Evolutionary conservation across 345 rosid genomes (phyloP), one percentile per base, ranked within the genome.

Genomic region (Salix suchowensis): DNA sequence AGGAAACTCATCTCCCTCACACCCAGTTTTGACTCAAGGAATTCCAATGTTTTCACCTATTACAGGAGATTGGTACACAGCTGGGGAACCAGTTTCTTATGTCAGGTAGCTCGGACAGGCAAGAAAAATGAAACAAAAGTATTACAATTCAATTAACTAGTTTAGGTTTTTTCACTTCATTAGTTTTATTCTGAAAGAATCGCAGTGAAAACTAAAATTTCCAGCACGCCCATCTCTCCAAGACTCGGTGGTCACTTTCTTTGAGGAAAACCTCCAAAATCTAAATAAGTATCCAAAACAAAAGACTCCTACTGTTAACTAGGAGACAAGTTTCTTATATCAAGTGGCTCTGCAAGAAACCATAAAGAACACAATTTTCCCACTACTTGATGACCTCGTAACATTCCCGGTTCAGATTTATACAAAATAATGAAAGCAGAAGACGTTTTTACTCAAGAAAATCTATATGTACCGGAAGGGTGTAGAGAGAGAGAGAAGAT

Each of bases 261-360:
- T 42, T 37, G 24, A 62, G 44, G 24, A 64, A 36, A 44, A 55
- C 67, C 84, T 71, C 42, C 74, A 68, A 76, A 75, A 21, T 69
- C 82, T 72, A 24, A 24, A 24, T 24, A 67, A 9, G 86, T 79
- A 80, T 40, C 79, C 82, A 87, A 73, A 23, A 76, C 81, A 83
- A 87, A 70, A 37, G 89, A 85, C 68, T 89, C 93, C 65, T 88
- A 87, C 44, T 81, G 76, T 67, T 88, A 91, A 81, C 93, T 88
- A 15, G 89, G 36, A 83, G 88, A 91, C 94, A 91, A 89, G 75
- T 88, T 86, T 75, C 80, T 75, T 50, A 89, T 66, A 66, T 89
- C 90, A 28, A 92, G 92, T 46, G 90, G 90, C 74, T 93, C 94
- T 87, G 81, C 75, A 58, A 72, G 42, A 60, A 50, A 66, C 44